Conservation (phyloP, 495 filamentous ascomycete genomes). For the Penicillium antarcticum region DNA sequence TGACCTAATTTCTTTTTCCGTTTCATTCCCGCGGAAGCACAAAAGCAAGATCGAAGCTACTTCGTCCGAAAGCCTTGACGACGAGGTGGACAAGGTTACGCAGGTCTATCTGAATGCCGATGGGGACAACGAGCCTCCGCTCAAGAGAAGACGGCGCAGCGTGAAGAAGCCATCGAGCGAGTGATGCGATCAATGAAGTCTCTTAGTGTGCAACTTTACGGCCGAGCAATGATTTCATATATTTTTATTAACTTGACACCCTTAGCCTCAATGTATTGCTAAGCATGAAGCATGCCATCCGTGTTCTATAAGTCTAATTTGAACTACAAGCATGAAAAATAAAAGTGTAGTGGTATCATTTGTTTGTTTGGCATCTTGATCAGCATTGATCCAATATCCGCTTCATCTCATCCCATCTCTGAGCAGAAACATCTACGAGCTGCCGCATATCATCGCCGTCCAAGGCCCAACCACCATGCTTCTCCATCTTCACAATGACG, state of each 20-base stretch:
- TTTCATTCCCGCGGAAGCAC: slow-evolving; percentile 30
- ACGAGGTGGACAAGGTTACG: slow-evolving; percentile 19
- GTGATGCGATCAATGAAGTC: slow-evolving; percentile 1
- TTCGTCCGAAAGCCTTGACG: background rate
- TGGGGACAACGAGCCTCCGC: slow-evolving; percentile 32
- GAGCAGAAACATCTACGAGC: slow-evolving; percentile 48
- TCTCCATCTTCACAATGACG: slow-evolving; percentile 68
- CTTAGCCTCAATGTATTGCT: background rate
- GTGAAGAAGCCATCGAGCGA: slow-evolving; percentile 11
- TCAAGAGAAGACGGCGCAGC: slow-evolving; percentile 31
- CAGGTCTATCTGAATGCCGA: slow-evolving; percentile 17
- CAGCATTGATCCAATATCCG: slow-evolving; percentile 39
- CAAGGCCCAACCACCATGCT: slow-evolving; percentile 69
- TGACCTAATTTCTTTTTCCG: slow-evolving; percentile 34
- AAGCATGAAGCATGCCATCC: background rate
- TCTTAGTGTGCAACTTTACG: background rate
- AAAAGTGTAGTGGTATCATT: slow-evolving; percentile 31
- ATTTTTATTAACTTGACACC: background rate
- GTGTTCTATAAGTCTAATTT: background rate
- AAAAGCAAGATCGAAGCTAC: background rate
- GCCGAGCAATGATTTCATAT: background rate
- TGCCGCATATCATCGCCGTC: slow-evolving; percentile 52
- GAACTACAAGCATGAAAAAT: background rate
- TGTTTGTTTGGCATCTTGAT: slow-evolving; percentile 17
- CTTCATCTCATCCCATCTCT: slow-evolving; percentile 56